phyloP scores from a whole-genome alignment of 2,329 filamentous ascomycete species.

The Fusarium nygamai region DNA sequence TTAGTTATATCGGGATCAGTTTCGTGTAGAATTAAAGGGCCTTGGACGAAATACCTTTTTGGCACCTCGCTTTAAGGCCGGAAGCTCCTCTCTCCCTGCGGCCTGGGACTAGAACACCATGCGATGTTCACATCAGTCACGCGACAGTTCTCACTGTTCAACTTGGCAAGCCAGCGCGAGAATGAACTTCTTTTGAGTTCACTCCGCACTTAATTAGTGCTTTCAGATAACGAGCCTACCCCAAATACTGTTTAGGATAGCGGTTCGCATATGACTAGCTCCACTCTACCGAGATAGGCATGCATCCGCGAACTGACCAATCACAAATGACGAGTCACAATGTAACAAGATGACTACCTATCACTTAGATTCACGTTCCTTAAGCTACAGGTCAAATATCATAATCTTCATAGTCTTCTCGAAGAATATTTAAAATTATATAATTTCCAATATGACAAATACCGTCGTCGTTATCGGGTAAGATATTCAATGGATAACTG shows the following conservation, averaged over 20 bases:
- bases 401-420: neutral
- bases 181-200: neutral
- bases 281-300: slow-evolving; percentile 5
- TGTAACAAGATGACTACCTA: neutral
- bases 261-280: neutral
- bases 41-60: neutral
- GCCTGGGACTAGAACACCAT: neutral
- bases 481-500: fast-evolving
- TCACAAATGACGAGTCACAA: neutral
- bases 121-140: neutral
- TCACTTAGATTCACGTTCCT: neutral
- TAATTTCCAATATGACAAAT: neutral
- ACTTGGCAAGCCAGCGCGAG: slow-evolving; percentile 8
- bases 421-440: fast-evolving
- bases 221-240: neutral
- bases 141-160: fast-evolving
- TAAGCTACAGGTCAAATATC: neutral
- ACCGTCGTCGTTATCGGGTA: slow-evolving; percentile 10
- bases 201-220: neutral
- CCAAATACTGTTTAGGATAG: neutral
- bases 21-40: neutral
- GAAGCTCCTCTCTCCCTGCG: neutral
- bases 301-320: slow-evolving; percentile 13
- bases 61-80: fast-evolving
- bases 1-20: neutral